phyloP scores from a whole-genome alignment of 805 yeast species.

The Saturnispora sekii region DNA sequence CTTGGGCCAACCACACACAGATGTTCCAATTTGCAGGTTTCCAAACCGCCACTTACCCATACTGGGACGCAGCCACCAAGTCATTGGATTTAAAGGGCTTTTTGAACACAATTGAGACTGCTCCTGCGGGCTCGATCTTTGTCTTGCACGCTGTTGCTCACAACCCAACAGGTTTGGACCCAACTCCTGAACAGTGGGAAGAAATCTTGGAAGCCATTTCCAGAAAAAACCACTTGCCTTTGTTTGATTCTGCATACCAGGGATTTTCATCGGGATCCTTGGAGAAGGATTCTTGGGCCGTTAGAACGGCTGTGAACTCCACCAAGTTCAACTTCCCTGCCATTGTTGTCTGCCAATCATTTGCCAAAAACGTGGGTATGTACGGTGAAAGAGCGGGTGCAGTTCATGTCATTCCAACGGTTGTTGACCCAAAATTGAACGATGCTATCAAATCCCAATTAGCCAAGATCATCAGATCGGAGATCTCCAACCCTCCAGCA shows the following conservation, averaged over 20 bases:
- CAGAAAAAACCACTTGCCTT: conserved; percentile 56
- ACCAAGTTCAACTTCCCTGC: conserved; percentile 40
- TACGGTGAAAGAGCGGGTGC: conserved; percentile 98
- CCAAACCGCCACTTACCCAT: conserved; percentile 62
- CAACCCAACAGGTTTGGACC: conserved; percentile 96
- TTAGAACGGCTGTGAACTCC: conserved; percentile 48
- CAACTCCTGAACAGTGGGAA: conserved; percentile 74
- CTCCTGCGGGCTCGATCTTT: conserved; percentile 70
- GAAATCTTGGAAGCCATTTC: conserved; percentile 54
- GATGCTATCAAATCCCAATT: conserved; percentile 67
- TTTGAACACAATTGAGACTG: conserved; percentile 48
- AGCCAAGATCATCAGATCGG: conserved; percentile 66
- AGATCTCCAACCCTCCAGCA: conserved; percentile 89
- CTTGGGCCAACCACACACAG: conserved; percentile 96
- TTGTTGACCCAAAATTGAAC: conserved; percentile 32
- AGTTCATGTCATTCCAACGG: conserved; percentile 60
- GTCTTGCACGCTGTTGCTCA: conserved; percentile 94
- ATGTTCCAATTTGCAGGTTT: conserved; percentile 69
- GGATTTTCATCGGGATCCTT: conserved; percentile 92
- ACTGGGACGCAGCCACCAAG: conserved; percentile 71
- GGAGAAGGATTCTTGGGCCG: conserved; percentile 76
- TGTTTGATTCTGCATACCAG: conserved; percentile 94
- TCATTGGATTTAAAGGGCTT: conserved; percentile 65
- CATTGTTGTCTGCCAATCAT: conserved; percentile 80
- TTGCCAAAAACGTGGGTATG: conserved; percentile 94